Evolutionary conservation across 495 filamentous ascomycete genomes (phyloP), one percentile per base, ranked within the genome.

Genomic region (Penicillium malachiteum): DNA sequence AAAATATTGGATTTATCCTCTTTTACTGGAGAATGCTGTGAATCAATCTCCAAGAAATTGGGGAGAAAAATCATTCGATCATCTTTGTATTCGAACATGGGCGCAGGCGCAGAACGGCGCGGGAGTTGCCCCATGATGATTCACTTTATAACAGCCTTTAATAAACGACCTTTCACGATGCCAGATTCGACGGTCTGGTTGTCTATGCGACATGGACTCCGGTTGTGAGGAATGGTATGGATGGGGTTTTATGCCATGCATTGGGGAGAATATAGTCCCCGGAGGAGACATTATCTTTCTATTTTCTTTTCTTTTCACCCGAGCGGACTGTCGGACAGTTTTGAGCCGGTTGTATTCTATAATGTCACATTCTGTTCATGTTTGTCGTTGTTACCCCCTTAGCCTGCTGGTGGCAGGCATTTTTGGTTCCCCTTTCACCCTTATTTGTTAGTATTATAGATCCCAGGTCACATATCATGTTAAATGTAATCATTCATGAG

Each of bases 151-250:
- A 52, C 50, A 63, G 59, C 71, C 74, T 76, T 76, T 76, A 76
- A 76, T 76, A 64, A 74, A 76, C 69, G 73, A 76, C 65, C 68
- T 59, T 58, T 76, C 65, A 74, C 64, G 71, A 76, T 64, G 62
- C 66, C 68, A 69, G 71, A 60, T 63, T 64, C 55, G 56, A 59
- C 62, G 49, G 59, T 65, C 59, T 69, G 58, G 60, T 60, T 65
- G 50, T 61, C 50, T 54, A 66, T 57, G 65, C 47, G 63, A 52
- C 56, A 68, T 58, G 55, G 56, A 51, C 52, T 51, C 54, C 32
- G 61, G 57, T 45, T 58, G 48, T 55, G 42, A 51, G 49, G 56
- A 55, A 44, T 48, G 39, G 50, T 42, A 50, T 48, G 58, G 46
- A 45, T 53, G 46, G 49, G 39, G 39, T 21, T 31, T 42, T 26